phyloP scores from a whole-genome alignment of 306 rosid genomes.

The Crotalaria pallida region DNA sequence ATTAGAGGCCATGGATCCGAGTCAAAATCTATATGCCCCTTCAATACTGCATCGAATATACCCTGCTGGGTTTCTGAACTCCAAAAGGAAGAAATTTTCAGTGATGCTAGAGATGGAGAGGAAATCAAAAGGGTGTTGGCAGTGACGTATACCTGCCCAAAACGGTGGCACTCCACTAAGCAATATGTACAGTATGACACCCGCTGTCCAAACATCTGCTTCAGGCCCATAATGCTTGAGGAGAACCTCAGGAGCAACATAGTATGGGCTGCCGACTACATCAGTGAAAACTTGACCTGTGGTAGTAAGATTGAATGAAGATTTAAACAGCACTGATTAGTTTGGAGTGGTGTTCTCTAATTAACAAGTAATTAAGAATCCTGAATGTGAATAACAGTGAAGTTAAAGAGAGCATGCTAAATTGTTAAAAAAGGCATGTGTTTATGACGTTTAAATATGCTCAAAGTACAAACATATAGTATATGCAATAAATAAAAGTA shows the following conservation, averaged over 20 bases:
- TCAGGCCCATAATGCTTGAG: slow-evolving; percentile 93
- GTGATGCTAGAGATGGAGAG: slow-evolving; percentile 21
- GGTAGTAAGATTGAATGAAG: slow-evolving; percentile 8
- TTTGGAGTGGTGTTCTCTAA: slow-evolving; percentile 1
- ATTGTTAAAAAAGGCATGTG: not conserved
- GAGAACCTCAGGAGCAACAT: slow-evolving; percentile 98
- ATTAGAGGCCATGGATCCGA: slow-evolving; percentile 94
- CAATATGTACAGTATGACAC: slow-evolving; percentile 83
- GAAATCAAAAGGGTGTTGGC: slow-evolving; percentile 19
- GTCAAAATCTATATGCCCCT: slow-evolving; percentile 88
- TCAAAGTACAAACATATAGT: not conserved
- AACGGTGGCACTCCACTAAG: slow-evolving; percentile 95
- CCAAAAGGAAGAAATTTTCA: slow-evolving; percentile 34
- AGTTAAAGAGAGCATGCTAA: not conserved
- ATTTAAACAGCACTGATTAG: slow-evolving; percentile 23
- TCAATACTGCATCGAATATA: slow-evolving; percentile 89
- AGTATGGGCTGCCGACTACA: slow-evolving; percentile 95
- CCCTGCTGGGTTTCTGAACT: slow-evolving; percentile 93
- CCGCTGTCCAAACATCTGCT: slow-evolving; percentile 96
- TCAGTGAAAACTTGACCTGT: slow-evolving; percentile 90
- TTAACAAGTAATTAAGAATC: not conserved
- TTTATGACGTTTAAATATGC: not conserved
- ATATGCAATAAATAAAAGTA: not conserved
- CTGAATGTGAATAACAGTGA: not conserved
- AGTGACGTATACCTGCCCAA: slow-evolving; percentile 71